These are phyloP conservation scores for Trapa incisa DNA, from an alignment of 345 rosid genomes.

Conservation along the genomic window DNA sequence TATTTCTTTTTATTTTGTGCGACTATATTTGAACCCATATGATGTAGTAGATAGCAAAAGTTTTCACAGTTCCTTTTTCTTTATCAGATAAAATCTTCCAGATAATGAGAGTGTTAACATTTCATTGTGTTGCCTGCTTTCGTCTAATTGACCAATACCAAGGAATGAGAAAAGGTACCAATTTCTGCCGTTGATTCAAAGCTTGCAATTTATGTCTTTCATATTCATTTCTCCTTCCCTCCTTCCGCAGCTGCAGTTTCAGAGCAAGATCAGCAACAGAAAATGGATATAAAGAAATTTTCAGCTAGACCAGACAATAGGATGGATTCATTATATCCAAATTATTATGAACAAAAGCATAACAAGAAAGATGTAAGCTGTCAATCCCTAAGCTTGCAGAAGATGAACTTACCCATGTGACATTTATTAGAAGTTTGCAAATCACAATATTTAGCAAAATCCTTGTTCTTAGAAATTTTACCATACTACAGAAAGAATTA, in stretches of 20 bases:
- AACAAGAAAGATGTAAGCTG: background rate
- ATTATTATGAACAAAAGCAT: background rate
- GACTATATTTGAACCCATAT: background rate
- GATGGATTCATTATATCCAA: background rate
- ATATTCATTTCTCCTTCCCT: constrained; percentile 91
- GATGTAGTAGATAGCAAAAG: background rate
- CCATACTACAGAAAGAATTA: background rate
- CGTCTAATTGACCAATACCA: background rate
- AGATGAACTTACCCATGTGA: background rate
- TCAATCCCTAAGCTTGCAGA: background rate
- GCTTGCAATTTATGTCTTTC: constrained; percentile 98
- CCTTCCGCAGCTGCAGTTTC: constrained; percentile 63
- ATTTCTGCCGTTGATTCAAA: constrained; percentile 89
- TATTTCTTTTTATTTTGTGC: background rate
- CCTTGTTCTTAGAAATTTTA: background rate
- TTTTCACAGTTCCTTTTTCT: background rate
- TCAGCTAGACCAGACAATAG: background rate
- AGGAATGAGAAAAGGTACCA: constrained; percentile 32
- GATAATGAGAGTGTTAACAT: background rate
- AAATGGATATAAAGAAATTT: background rate
- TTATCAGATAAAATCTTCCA: background rate
- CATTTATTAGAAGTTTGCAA: background rate
- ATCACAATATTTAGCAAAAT: no score
- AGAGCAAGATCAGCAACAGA: constrained; percentile 6
- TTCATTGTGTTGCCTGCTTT: background rate